A percentile compares a stretch with the other conserved stretches of the same genome.
Evolutionary conservation across 306 rosid genomes (phyloP).

Genomic region (Canavalia gladiata): DNA sequence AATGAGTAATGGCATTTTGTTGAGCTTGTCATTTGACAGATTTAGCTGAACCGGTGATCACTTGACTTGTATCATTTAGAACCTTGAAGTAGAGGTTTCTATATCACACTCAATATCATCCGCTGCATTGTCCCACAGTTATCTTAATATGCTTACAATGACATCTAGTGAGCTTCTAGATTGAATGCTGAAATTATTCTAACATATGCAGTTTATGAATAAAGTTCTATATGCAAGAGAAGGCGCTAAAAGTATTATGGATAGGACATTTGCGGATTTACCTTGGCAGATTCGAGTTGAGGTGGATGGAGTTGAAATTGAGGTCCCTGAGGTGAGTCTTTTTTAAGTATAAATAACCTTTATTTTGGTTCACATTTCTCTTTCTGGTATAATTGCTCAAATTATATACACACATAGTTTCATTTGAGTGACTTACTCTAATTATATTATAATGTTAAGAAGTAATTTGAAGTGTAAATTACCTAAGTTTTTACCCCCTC

Average conservation of each 20-base stretch:
- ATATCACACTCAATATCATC: neutral
- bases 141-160: conserved; percentile 42
- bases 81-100: conserved; percentile 36
- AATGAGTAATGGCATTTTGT: conserved; percentile 31
- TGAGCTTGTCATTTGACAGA: conserved; percentile 25
- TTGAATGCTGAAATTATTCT: conserved; percentile 42
- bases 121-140: conserved; percentile 22
- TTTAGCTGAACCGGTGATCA: conserved; percentile 20
- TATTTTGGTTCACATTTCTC: conserved; percentile 17
- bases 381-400: conserved; percentile 5
- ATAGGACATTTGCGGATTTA: conserved; percentile 93
- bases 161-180: conserved; percentile 27
- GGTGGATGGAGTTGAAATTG: conserved; percentile 97
- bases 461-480: conserved; percentile 7
- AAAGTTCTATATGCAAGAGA: conserved; percentile 99
- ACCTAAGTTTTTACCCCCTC: neutral
- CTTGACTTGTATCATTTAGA: conserved; percentile 9
- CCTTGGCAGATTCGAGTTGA: conserved; percentile 93
- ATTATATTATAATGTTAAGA: conserved; percentile 22
- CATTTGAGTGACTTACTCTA: conserved; percentile 24
- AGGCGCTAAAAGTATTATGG: conserved; percentile 96
- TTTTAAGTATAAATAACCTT: conserved; percentile 19
- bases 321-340: conserved; percentile 95
- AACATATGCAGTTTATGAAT: conserved; percentile 91
- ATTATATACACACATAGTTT: neutral